Evolutionary conservation across 768 basidiomycete genomes (phyloP).

Genomic region (Crepidotus variabilis): DNA sequence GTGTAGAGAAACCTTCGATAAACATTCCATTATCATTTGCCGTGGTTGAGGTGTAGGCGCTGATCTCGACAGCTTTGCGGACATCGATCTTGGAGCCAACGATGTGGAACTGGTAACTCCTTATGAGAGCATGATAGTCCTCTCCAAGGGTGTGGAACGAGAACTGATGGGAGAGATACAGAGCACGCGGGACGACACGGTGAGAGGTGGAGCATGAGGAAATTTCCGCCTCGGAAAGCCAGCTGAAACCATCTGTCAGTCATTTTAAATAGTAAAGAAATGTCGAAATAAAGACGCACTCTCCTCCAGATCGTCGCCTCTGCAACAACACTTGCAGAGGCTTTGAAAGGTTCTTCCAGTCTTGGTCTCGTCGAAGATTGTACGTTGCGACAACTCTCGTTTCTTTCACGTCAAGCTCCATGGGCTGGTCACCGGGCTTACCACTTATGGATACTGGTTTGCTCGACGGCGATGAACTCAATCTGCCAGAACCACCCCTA

Average conservation of each 20-base stretch:
- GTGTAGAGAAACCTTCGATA: slow-evolving; percentile 42
- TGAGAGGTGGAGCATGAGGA: slow-evolving; percentile 64
- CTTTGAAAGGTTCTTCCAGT: slow-evolving; percentile 51
- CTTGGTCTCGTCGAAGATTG: slow-evolving; percentile 49
- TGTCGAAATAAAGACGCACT: slow-evolving; percentile 18
- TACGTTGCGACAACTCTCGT: slow-evolving; percentile 54
- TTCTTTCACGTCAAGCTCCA: slow-evolving; percentile 35
- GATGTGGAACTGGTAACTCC: slow-evolving; percentile 57
- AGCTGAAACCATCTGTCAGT: slow-evolving; percentile 34
- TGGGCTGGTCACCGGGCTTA: slow-evolving; percentile 14
- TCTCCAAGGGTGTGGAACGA: slow-evolving; percentile 72
- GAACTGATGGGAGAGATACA: slow-evolving; percentile 87
- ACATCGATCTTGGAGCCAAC: slow-evolving; percentile 62
- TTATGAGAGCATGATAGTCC: slow-evolving; percentile 78
- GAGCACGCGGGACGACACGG: slow-evolving; percentile 60
- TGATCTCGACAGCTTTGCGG: slow-evolving; percentile 66
- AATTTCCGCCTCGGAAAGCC: slow-evolving; percentile 78
- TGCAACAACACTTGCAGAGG: slow-evolving; percentile 9
- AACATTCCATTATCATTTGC: slow-evolving; percentile 37
- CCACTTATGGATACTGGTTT: slow-evolving; percentile 8
- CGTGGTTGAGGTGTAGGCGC: slow-evolving; percentile 36
- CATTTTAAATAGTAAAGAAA: slow-evolving; percentile 3
- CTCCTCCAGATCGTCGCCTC: slow-evolving; percentile 3
- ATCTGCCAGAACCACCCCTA: slow-evolving; percentile 37
- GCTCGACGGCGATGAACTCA: slow-evolving; percentile 28